Base-by-base conservation (phyloP, 306 rosid species). In the Hippophae tibetana region DNA sequence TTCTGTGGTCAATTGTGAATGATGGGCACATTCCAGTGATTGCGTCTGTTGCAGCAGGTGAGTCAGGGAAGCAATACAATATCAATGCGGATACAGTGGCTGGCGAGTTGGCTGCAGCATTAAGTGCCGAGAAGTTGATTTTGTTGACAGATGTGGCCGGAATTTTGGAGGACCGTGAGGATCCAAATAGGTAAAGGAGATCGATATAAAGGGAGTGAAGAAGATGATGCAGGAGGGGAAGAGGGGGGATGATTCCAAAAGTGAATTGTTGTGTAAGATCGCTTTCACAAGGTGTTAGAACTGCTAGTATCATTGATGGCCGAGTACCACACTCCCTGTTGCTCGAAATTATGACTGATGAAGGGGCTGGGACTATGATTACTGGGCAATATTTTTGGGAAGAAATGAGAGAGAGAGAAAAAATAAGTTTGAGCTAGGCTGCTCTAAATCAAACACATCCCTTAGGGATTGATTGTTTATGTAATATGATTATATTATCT, bases 221-320 rank as follows among this genome's bases (percentile, higher is more conserved):
- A 81, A 61, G 66, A 81, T 87, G 98, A 67, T 85, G 50, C 74
- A 77, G 25, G 80, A 85, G 12, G 96, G 87, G 1, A 83, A 65
- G 81, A 5, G 96, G 98, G 1, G 95, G 96, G 23, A 92, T 92
- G 98, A 87, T 92, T n/a, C 96, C 98, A 0, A 92, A 92, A 68
- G 98, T 87, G 68, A 63, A 64, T 66, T 92, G 98, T 58, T 92
- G 96, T 42, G 81, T 87, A 1, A 58, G 92, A 43, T 87, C 98
- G 1, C 72, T 85, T 0, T 82, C 98, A 0, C 98, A 90, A 67
- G 98, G 98, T 0, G 95, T 85, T 10, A 83, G 58, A 61, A 90
- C 98, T 0, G 87, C 98, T 0, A 90, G 98, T 41, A 87, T 90
- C 57, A 82, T 90, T 1, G 96, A 90, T 57, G 98, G 96, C 7